Evolutionary conservation across 148 eudicot species (phyloP).

Genomic region (Beta vulgaris): DNA sequence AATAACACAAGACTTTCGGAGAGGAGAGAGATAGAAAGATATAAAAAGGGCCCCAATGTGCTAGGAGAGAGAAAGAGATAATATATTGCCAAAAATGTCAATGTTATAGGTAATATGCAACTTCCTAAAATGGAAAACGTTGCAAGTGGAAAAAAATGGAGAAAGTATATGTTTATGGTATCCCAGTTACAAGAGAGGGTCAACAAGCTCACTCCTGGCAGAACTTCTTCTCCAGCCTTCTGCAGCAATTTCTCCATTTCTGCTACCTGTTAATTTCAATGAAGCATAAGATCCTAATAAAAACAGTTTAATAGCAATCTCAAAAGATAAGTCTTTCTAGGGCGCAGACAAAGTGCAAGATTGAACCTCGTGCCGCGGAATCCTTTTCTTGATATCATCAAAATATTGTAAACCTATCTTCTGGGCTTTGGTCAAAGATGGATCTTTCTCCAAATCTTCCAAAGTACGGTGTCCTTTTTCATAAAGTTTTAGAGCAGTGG

Average conservation of each 20-base stretch:
- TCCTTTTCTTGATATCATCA: constrained; percentile 88
- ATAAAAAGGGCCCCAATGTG: too few relatives aligned
- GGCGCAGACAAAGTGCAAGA: constrained; percentile 18
- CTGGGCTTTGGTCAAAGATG: constrained; percentile 66
- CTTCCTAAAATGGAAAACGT: too few relatives aligned
- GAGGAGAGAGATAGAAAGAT: too few relatives aligned
- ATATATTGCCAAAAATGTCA: too few relatives aligned
- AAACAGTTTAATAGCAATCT: not conserved
- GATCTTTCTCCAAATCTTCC: constrained; percentile 71
- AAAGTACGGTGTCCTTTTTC: constrained; percentile 84
- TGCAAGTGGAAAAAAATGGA: too few relatives aligned
- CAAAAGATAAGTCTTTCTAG: constrained; percentile 2
- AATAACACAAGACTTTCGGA: too few relatives aligned
- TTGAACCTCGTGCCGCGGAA: constrained; percentile 86
- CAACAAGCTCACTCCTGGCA: constrained; percentile 66
- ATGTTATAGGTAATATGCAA: too few relatives aligned
- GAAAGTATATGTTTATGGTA: too few relatives aligned
- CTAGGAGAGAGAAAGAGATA: too few relatives aligned
- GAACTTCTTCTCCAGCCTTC: constrained; percentile 66
- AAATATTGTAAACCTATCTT: constrained; percentile 80
- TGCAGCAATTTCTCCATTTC: constrained; percentile 81
- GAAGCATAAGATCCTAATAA: constrained; percentile 11
- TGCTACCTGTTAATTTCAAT: constrained; percentile 48
- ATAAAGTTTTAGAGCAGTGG: constrained; percentile 84
- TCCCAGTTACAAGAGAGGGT: constrained; percentile 10